A percentile compares a stretch with the other conserved stretches of the same genome.
Evolutionary conservation across 2,329 filamentous ascomycete genomes (phyloP).

Genomic region (Macroventuria anomochaeta): DNA sequence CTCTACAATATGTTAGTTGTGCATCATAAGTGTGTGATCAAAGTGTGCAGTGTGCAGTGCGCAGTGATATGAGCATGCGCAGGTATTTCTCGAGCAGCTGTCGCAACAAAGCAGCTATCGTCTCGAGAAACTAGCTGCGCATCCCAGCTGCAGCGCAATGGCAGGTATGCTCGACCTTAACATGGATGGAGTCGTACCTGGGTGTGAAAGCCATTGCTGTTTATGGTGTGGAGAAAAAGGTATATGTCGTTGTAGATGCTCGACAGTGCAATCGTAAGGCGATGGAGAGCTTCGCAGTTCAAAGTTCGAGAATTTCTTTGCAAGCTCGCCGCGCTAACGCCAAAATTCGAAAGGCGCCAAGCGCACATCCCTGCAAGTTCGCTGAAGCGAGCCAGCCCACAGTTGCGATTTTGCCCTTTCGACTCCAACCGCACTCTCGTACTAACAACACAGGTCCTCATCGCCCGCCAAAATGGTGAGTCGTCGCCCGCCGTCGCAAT

Average conservation of each 20-base stretch:
- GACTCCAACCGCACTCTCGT: conserved; percentile 23
- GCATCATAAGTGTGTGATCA: conserved; percentile 1
- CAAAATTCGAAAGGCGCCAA: conserved; percentile 7
- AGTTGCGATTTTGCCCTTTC: conserved; percentile 36
- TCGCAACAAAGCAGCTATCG: conserved; percentile 2
- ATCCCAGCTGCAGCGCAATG: conserved; percentile 17
- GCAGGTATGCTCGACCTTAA: conserved; percentile 24
- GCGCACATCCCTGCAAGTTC: conserved; percentile 9
- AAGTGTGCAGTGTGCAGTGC: conserved; percentile 13
- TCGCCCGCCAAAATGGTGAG: conserved; percentile 54
- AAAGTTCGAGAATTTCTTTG: conserved; percentile 20
- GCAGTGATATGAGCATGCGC: conserved; percentile 7
- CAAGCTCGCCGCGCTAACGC: conserved; percentile 19
- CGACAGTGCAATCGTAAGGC: conserved; percentile 5
- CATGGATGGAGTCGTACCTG: conserved; percentile 31
- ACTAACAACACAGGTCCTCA: conserved; percentile 39
- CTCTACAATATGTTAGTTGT: conserved; percentile 27
- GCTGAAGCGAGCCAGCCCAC: conserved; percentile 22
- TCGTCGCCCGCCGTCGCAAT: conserved; percentile 19
- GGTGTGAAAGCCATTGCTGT: conserved; percentile 41
- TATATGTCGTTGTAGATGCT: background rate
- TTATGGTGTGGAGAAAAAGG: conserved; percentile 2
- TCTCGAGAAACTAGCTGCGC: conserved; percentile 10
- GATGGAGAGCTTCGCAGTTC: conserved; percentile 6
- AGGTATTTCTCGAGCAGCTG: conserved; percentile 4